Evolutionary conservation across 768 basidiomycete genomes (phyloP).

Genomic region (Lentinula sp.): DNA sequence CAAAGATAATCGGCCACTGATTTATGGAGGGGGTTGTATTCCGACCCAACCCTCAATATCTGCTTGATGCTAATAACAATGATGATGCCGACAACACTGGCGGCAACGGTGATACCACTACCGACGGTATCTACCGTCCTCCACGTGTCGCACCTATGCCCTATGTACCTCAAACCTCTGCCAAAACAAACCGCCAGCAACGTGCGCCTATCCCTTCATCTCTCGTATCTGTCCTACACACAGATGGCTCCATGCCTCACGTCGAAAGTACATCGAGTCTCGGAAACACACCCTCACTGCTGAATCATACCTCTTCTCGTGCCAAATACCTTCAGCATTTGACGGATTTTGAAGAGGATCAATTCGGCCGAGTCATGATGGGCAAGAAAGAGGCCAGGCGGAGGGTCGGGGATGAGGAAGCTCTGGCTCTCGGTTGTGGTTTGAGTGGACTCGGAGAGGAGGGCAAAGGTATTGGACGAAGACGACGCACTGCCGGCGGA

Average conservation of each 20-base stretch:
- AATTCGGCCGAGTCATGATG: constrained; percentile 86
- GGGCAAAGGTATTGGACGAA: constrained; percentile 35
- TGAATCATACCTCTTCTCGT: constrained; percentile 58
- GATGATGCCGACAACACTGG: constrained; percentile 17
- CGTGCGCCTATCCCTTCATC: constrained; percentile 59
- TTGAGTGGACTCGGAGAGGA: constrained; percentile 29
- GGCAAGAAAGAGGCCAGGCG: constrained; percentile 79
- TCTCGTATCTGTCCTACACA: constrained; percentile 42
- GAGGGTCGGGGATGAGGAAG: constrained; percentile 75
- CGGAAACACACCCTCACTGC: constrained; percentile 42
- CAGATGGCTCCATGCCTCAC: constrained; percentile 51
- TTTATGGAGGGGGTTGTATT: constrained; percentile 96
- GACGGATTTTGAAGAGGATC: constrained; percentile 90
- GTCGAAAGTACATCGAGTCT: constrained; percentile 54
- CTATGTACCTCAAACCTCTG: constrained; percentile 53
- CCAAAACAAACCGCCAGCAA: constrained; percentile 42
- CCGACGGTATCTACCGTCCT: constrained; percentile 63
- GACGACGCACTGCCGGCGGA: constrained; percentile 59
- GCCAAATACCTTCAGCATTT: constrained; percentile 79
- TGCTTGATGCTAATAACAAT: constrained; percentile 40
- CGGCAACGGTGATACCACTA: constrained; percentile 8
- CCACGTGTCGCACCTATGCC: constrained; percentile 88
- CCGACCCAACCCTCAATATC: constrained; percentile 80
- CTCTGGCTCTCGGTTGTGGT: constrained; percentile 79
- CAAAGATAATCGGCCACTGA: constrained; percentile 48